Evolutionary conservation across 768 basidiomycete genomes (phyloP), one percentile per base, ranked within the genome.

Genomic region (Suillus placidus): DNA sequence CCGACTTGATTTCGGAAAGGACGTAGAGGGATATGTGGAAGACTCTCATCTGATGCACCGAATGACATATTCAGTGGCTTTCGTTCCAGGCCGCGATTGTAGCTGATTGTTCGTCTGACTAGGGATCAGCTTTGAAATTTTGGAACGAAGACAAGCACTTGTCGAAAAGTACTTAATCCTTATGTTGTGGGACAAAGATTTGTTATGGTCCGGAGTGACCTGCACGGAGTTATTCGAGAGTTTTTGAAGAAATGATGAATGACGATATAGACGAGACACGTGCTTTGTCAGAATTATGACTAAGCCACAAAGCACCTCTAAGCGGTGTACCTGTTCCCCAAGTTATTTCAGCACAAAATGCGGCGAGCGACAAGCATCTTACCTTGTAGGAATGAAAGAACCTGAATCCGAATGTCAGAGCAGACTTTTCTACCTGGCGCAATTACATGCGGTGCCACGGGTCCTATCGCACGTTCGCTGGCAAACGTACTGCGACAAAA

Each of bases 1-100:
- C 97, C 97, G 37, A 99, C 97, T 79, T 99, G 96, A 71, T 99
- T 97, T 58, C 93, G 89, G 79, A 98, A 99, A 6, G 97, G 97
- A 57, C 92, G 88, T 9, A 99, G 81, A 40, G 96, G 97, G 57
- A 99, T 95, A 65, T 95, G 93, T 2, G 92, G 93, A 52, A 94
- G 79, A 66, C 84, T 83, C 62, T 87, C 88, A 66, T 88, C 82
- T 14, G 85, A 80, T 49, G 83, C 70, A 63, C 85, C 80, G 63
- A 81, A 72, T 60, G 82, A 76, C 68, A 82, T 73, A 42, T 81
- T 73, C 61, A 81, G 10, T 80, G 73, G n/a, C 76, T 75, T 1
- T 74, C 74, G 49, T 70, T 71, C 77, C 76, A 77, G 26, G 73
- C 20, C 45, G 20, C 32, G 34, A 61, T 26, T 26, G 70, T 18